A percentile compares a stretch with the other conserved stretches of the same genome.
phyloP scores from a whole-genome alignment of 371 early-diverging fungal species.

The Mortierella sp. region DNA sequence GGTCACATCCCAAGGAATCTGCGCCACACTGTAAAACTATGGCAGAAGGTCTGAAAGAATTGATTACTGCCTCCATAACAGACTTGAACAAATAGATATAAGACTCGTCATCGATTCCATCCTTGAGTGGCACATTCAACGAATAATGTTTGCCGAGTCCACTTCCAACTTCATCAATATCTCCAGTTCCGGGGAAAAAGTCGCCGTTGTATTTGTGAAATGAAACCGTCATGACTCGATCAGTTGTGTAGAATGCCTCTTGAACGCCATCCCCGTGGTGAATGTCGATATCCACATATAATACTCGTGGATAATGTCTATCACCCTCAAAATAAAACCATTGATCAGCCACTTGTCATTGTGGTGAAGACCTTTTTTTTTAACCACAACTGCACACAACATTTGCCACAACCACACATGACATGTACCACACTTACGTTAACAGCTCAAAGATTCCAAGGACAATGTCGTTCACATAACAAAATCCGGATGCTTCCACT shows the following conservation, averaged over 20 bases:
- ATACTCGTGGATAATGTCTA: conserved; percentile 83
- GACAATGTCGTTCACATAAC: conserved; percentile 97
- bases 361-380: too few relatives aligned
- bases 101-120: conserved; percentile 91
- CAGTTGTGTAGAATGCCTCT: conserved; percentile 93
- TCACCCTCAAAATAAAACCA: neutral
- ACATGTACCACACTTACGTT: conserved; percentile 59
- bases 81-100: conserved; percentile 90
- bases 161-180: conserved; percentile 82
- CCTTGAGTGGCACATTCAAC: conserved; percentile 92
- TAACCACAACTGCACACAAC: neutral
- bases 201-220: conserved; percentile 96
- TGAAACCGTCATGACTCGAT: conserved; percentile 94
- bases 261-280: conserved; percentile 99
- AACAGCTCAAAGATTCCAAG: conserved; percentile 90
- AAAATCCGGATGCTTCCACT: conserved; percentile 94
- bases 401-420: neutral
- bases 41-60: conserved; percentile 84
- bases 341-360: too few relatives aligned
- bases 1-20: conserved; percentile 93
- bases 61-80: conserved; percentile 83
- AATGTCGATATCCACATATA: conserved; percentile 97
- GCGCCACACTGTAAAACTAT: conserved; percentile 98
- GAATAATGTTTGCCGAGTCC: conserved; percentile 85
- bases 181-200: conserved; percentile 96